Base-by-base conservation (phyloP, 257 asterid species). In the Primulina tabacum region DNA sequence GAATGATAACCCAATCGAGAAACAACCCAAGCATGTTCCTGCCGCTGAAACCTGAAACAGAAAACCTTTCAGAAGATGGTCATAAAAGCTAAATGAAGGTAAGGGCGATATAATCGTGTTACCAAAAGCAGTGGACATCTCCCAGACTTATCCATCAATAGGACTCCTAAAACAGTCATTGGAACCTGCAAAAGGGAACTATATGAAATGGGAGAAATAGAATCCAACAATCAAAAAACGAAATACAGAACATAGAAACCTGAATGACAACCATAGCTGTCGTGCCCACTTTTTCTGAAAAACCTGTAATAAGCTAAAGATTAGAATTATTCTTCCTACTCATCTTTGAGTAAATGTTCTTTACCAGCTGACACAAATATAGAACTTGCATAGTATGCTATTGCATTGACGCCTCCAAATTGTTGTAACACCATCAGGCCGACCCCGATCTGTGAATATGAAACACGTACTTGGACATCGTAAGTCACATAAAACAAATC, bases 361-460 rank as follows among this genome's bases (percentile, higher is more conserved):
- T 70, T 62, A 93, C 97, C 95, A 30, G 96, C 92, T 55, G 96
- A 86, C 40, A 85, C 89, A 68, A 89, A 90, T 71, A 93, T 90
- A 8, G 91, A 81, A 77, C 96, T 90, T 72, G 97, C 96, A 77
- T 93, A 93, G 74, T 82, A 93, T 5, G 92, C 88, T 72, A 90
- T 89, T 4, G 95, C 97, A 67, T 93, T 93, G 43, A 86, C 84
- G 30, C 97, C 99, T 76, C 97, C 95, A 64, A 90, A 78, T 76
- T 90, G 99, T 79, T 90, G 97, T 32, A 93, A 73, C 68, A 89
- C 92, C 97, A 90, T 90, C 73, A 93, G 69, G 14, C 99, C 99
- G n/a, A 93, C 90, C 75, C 97, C 97, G 6, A 89, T 88, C 97
- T 90, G 81, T 6, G 66, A 75, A 77, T 50, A 7, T 32, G 62